Evolutionary conservation across 192 early-diverging fungal species (phyloP).

Genomic region (Podila epicladia): DNA sequence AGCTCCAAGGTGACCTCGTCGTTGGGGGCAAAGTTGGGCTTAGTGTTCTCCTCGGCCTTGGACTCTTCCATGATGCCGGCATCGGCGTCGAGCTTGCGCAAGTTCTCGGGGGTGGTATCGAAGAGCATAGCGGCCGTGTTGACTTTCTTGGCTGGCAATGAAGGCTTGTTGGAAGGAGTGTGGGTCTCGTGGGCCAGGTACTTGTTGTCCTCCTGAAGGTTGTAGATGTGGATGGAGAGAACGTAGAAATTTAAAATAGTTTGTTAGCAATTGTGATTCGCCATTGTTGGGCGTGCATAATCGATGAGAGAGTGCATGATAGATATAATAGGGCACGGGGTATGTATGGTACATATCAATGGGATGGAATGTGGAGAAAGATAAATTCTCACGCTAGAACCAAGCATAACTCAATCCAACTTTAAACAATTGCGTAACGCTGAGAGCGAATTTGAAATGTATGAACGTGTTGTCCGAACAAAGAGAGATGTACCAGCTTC

Average conservation of each 20-base stretch:
- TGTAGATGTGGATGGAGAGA: neutral
- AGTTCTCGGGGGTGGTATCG: slow-evolving; percentile 48
- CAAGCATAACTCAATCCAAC: neutral
- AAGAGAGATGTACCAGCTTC: slow-evolving; percentile 32
- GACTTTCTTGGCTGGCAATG: slow-evolving; percentile 10
- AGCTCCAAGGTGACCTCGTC: slow-evolving; percentile 63
- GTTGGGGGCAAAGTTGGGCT: slow-evolving; percentile 48
- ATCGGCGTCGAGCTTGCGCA: slow-evolving; percentile 45
- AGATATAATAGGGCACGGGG: neutral
- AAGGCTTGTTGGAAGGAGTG: slow-evolving; percentile 51
- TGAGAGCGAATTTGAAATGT: neutral
- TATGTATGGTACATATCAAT: neutral
- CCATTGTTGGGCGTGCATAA: neutral
- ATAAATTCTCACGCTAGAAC: too few relatives aligned
- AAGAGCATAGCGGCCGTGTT: slow-evolving; percentile 22
- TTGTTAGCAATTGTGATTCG: neutral
- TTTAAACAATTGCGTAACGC: neutral
- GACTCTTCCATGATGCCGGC: slow-evolving; percentile 45
- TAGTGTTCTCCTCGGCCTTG: slow-evolving; percentile 48
- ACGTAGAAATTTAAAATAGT: neutral
- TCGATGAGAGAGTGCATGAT: neutral
- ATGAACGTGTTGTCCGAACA: neutral
- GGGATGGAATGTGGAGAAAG: neutral
- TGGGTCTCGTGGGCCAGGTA: slow-evolving; percentile 51
- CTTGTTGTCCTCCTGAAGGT: slow-evolving; percentile 47